A percentile compares a stretch with the other conserved stretches of the same genome.
Conservation (phyloP, 179 eudicot species). For the Heliamphora pulchella region DNA sequence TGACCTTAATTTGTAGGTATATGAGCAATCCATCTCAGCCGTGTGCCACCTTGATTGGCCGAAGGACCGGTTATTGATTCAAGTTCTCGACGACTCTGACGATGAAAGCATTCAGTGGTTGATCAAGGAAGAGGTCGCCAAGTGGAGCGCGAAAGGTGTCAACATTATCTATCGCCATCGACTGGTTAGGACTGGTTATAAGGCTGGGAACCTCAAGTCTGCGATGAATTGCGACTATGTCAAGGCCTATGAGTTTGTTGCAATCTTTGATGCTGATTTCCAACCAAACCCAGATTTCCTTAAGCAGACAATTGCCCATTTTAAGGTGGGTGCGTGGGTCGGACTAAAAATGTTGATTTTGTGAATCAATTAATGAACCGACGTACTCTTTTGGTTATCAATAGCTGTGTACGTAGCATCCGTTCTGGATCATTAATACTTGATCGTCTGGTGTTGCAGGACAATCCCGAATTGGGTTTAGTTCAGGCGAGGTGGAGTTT, state of each 20-base stretch:
- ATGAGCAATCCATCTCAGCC: constrained; percentile 62
- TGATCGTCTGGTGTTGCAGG: constrained; percentile 26
- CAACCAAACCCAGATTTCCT: constrained; percentile 64
- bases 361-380: background rate
- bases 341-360: background rate
- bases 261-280: constrained; percentile 73
- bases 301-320: constrained; percentile 48
- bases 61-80: constrained; percentile 46
- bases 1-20: constrained; percentile 32
- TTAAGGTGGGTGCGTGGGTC: constrained; percentile 31
- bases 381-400: background rate
- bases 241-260: constrained; percentile 62
- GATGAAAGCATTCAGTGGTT: constrained; percentile 50
- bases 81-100: constrained; percentile 62
- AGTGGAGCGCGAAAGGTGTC: constrained; percentile 52
- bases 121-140: constrained; percentile 54
- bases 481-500: constrained; percentile 73
- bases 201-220: constrained; percentile 71
- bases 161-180: constrained; percentile 60
- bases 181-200: constrained; percentile 54
- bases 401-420: no score
- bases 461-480: constrained; percentile 54
- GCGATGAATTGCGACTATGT: constrained; percentile 73
- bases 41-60: constrained; percentile 79
- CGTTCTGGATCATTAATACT: background rate